Percentiles rank a stretch among this genome's conserved stretches.
These are phyloP conservation scores for Psidium guajava DNA, from an alignment of 345 rosid genomes.

Conservation along the genomic window DNA sequence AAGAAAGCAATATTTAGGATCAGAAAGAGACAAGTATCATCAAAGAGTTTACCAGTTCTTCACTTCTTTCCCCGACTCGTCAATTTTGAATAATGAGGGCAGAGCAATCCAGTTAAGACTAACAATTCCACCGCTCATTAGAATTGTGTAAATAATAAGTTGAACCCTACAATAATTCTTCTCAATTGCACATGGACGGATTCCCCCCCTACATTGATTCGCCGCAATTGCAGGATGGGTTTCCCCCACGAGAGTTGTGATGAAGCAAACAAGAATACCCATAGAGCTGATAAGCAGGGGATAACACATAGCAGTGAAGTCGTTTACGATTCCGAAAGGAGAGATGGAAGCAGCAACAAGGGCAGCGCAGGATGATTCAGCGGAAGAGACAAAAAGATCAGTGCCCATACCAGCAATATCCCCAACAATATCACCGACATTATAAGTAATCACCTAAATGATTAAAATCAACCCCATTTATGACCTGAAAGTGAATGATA, in stretches of 20 bases:
- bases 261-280: neutral
- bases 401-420: neutral
- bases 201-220: no score
- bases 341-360: slow-evolving; percentile 4
- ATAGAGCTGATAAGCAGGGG: neutral
- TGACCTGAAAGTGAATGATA: neutral
- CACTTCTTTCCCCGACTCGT: neutral
- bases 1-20: neutral
- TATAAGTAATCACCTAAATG: neutral
- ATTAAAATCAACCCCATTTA: neutral
- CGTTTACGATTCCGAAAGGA: neutral
- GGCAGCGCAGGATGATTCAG: neutral
- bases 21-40: neutral
- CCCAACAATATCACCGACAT: neutral
- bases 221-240: neutral
- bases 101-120: slow-evolving; percentile 1
- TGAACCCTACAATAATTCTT: neutral
- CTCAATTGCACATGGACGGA: no score
- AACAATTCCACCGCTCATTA: neutral
- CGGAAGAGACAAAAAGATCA: neutral
- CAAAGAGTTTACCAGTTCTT: neutral
- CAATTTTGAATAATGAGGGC: neutral
- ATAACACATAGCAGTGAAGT: neutral
- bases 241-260: neutral
- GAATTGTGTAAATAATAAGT: neutral